phyloP scores from a whole-genome alignment of 129 eudicot species.

The Smallanthus sonchifolius region DNA sequence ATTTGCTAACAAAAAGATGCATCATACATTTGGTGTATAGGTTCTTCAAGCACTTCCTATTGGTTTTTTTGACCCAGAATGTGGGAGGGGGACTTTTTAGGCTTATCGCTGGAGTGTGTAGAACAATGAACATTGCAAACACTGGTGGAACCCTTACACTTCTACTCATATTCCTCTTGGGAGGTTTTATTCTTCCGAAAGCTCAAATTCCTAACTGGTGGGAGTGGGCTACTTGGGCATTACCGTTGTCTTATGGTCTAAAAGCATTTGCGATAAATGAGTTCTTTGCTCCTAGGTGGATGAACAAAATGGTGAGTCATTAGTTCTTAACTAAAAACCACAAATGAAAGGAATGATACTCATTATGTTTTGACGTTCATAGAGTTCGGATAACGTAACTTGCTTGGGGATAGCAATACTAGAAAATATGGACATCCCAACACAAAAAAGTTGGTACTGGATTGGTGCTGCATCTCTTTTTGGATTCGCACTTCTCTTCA shows the following conservation, averaged over 20 bases:
- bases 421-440: constrained; percentile 26
- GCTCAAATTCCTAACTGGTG: constrained; percentile 38
- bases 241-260: constrained; percentile 46
- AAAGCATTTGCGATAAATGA: constrained; percentile 42
- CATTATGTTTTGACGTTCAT: background rate
- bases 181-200: constrained; percentile 75
- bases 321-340: background rate
- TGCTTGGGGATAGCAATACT: constrained; percentile 39
- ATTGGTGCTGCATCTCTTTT: constrained; percentile 38
- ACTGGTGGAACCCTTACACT: constrained; percentile 65
- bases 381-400: constrained; percentile 41
- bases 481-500: constrained; percentile 37
- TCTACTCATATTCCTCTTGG: constrained; percentile 65
- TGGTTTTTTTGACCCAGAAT: constrained; percentile 61
- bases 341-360: background rate
- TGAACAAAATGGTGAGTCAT: constrained; percentile 34
- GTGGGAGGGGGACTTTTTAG: constrained; percentile 71
- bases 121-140: constrained; percentile 65
- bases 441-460: constrained; percentile 39
- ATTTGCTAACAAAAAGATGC: background rate
- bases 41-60: constrained; percentile 75
- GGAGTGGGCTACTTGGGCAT: constrained; percentile 51
- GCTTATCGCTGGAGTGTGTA: constrained; percentile 62
- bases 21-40: constrained; percentile 34
- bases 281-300: constrained; percentile 53